Conservation (phyloP, 495 filamentous ascomycete species). For the Entonaema liquescens region DNA sequence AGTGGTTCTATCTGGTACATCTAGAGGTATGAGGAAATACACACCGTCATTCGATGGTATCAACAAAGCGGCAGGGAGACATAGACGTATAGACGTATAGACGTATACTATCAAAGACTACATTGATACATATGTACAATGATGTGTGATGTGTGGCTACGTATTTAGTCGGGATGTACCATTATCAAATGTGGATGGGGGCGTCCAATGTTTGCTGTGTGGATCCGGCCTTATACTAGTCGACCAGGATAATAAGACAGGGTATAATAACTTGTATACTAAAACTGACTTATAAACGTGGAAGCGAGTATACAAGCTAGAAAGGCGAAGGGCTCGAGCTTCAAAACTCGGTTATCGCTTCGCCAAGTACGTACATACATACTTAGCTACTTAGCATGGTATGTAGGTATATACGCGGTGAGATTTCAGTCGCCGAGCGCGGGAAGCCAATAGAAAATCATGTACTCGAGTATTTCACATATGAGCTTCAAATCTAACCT, state of each 20-base stretch:
- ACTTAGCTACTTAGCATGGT: background rate
- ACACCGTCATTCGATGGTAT: conserved; percentile 20
- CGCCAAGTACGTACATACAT: conserved; percentile 4
- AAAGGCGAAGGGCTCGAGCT: conserved; percentile 12
- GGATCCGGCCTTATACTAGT: conserved; percentile 38
- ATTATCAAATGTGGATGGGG: conserved; percentile 21
- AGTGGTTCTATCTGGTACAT: conserved; percentile 26
- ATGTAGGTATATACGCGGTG: background rate
- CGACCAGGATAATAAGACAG: conserved; percentile 21
- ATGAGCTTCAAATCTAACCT: background rate
- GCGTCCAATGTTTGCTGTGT: conserved; percentile 20
- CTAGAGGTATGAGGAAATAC: conserved; percentile 11
- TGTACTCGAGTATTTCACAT: conserved; percentile 16
- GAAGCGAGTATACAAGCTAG: conserved; percentile 1
- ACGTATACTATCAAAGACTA: conserved; percentile 15
- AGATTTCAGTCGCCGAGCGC: conserved; percentile 34
- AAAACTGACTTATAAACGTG: background rate
- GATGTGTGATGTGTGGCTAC: conserved; percentile 43
- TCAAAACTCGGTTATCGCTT: conserved; percentile 29
- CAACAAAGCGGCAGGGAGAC: conserved; percentile 6
- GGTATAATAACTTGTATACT: background rate
- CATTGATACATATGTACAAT: conserved; percentile 38
- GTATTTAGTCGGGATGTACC: conserved; percentile 19
- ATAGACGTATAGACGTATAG: background rate
- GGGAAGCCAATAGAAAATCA: conserved; percentile 32